Base-by-base conservation (phyloP, 495 filamentous ascomycete species). In the Letharia columbiana region DNA sequence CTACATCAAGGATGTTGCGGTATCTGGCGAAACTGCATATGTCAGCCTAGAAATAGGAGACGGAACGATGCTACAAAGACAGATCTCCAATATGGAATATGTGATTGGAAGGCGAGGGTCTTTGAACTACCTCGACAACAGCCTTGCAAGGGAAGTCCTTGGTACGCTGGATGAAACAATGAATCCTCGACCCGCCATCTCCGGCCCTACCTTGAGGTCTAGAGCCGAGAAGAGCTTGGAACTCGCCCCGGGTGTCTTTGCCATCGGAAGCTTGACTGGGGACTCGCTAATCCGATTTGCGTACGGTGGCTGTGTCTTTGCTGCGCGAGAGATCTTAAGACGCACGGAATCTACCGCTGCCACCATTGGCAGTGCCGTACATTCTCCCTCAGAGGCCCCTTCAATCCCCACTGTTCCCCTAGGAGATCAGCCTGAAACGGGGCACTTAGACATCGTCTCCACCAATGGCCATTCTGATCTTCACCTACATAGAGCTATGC, bases 231-330 rank as follows among this genome's bases (percentile, higher is more conserved):
- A 77, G 28, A 79, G 81, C 62, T 72, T 87, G 33, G 82, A 88
- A 70, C 75, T 88, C 64, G 78, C 82, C 0, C 78, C 73, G 3
- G 74, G 78, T 33, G 74, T 87, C n/a, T 87, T 84, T 70, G 80
- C 83, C 50, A 82, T 86, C 45, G 86, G 86, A 13, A 88, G 86
- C 62, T 68, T 89, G 61, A 85, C 84, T 0, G 86, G 86, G 2
- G 86, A 89, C 69, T 86, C 84, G 7, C 77, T 89, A 4, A 81
- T 89, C 41, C 79, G 86, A 3, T 88, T 86, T 69, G 83, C 84
- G 1, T 83, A 86, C 37, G 86, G 86, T 2, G 80, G 86, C 15
- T 87, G 86, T 68, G 79, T 82, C 10, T 83, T 81, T 70, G 77
- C 82, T 7, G 86, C 86, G 8, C 79, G 83, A 7, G 81, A 78